Conservation (phyloP, 352 stramenopile species). For the Blastocystis sp. region DNA sequence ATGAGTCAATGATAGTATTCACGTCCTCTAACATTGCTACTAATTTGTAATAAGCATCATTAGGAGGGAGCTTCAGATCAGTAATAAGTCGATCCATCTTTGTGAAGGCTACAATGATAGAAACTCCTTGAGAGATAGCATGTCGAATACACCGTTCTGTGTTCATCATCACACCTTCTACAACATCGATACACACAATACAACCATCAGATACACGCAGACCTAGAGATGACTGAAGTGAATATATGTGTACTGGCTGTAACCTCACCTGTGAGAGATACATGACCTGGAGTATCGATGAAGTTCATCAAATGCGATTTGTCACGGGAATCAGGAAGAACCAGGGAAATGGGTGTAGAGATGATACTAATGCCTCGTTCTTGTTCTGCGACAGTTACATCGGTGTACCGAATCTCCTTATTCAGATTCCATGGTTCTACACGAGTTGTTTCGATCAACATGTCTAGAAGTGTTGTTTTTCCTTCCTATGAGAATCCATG, state of each 20-base stretch:
- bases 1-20: conserved; percentile 43
- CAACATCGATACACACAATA: conserved; percentile 87
- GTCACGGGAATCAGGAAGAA: conserved; percentile 81
- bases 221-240: conserved; percentile 81
- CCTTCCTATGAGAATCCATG: not conserved
- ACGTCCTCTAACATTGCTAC: conserved; percentile 86
- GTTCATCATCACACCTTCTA: conserved; percentile 96
- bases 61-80: conserved; percentile 91
- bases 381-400: conserved; percentile 91
- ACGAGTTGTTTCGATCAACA: conserved; percentile 82
- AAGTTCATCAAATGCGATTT: conserved; percentile 92
- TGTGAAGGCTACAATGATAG: conserved; percentile 84
- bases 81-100: conserved; percentile 97
- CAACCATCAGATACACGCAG: conserved; percentile 85
- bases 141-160: conserved; percentile 87
- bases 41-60: conserved; percentile 95
- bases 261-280: conserved; percentile 37
- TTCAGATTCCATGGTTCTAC: conserved; percentile 70
- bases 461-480: conserved; percentile 72
- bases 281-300: conserved; percentile 73
- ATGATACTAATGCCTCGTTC: conserved; percentile 90
- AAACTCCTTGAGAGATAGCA: conserved; percentile 78
- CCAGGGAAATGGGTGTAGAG: conserved; percentile 85
- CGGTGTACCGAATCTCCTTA: conserved; percentile 80
- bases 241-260: conserved; percentile 80